A percentile compares a stretch with the other conserved stretches of the same genome.
Conservation (phyloP, 176 grass and related monocot genomes). For the Urochloa ruziziensis region DNA sequence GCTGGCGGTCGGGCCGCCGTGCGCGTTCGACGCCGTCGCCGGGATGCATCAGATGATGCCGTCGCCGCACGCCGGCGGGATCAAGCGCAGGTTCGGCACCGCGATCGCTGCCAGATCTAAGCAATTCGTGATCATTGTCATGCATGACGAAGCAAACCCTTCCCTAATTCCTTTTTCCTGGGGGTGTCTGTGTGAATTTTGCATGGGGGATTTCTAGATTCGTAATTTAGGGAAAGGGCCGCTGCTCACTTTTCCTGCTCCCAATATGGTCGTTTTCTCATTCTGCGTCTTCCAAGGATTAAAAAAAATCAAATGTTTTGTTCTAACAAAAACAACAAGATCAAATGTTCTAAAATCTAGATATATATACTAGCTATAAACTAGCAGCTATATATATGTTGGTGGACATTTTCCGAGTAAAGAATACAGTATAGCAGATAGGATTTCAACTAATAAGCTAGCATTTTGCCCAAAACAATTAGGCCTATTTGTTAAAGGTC, state of each 20-base stretch:
- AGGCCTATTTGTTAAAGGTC: constrained; percentile 1
- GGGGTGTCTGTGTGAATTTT: neutral
- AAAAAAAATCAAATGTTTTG: neutral
- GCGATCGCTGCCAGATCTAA: constrained; percentile 40
- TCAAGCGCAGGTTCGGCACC: constrained; percentile 71
- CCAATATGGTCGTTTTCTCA: constrained; percentile 28
- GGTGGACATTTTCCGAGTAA: neutral
- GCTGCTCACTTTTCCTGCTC: constrained; percentile 17
- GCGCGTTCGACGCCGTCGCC: constrained; percentile 27
- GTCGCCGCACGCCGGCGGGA: constrained; percentile 39
- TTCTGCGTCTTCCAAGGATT: constrained; percentile 35
- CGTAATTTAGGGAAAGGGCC: constrained; percentile 29
- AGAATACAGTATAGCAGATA: neutral
- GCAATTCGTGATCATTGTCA: constrained; percentile 1
- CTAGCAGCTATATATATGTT: neutral
- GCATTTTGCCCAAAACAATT: neutral
- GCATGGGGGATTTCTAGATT: constrained; percentile 28
- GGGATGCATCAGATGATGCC: constrained; percentile 73
- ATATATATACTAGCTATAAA: neutral
- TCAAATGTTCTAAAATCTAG: neutral
- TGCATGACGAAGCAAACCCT: neutral
- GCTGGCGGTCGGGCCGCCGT: constrained; percentile 15
- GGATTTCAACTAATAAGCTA: neutral
- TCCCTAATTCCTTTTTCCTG: constrained; percentile 6
- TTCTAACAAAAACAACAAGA: constrained; percentile 12